Conservation (phyloP, 2,329 filamentous ascomycete genomes). For the Verticillium dahliae region DNA sequence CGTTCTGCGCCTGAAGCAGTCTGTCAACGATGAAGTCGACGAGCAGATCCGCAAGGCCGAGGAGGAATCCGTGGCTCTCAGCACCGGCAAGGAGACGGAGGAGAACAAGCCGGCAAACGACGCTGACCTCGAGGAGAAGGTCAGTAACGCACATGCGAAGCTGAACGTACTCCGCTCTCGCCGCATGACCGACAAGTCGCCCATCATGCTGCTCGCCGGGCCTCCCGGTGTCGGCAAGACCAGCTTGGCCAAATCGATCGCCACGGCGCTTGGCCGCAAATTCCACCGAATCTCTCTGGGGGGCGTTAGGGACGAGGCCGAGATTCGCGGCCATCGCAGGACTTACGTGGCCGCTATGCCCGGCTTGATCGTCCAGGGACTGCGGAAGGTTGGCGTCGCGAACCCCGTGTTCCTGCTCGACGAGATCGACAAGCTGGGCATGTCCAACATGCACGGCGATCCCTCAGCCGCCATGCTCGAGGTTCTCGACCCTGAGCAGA, state of each 20-base stretch:
- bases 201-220: constrained; percentile 86
- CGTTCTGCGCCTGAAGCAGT: constrained; percentile 91
- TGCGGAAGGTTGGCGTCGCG: constrained; percentile 91
- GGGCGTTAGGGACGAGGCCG: constrained; percentile 91
- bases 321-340: constrained; percentile 88
- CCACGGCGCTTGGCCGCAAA: constrained; percentile 84
- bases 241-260: constrained; percentile 86
- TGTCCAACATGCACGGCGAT: constrained; percentile 87
- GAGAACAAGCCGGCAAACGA: constrained; percentile 12
- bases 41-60: constrained; percentile 66
- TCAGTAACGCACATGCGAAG: constrained; percentile 51
- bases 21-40: constrained; percentile 77
- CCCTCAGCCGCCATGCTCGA: constrained; percentile 97
- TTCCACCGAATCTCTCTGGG: constrained; percentile 97
- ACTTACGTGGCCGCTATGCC: constrained; percentile 99
- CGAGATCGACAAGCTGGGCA: constrained; percentile 95
- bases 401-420: constrained; percentile 95
- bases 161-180: constrained; percentile 72
- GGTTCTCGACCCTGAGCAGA: constrained; percentile 95
- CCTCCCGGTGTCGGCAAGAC: constrained; percentile 96
- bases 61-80: constrained; percentile 38
- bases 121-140: constrained; percentile 24
- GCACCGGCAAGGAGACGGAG: constrained; percentile 17
- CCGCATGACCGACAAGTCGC: constrained; percentile 88
- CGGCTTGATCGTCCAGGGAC: constrained; percentile 82